phyloP scores from a whole-genome alignment of 257 asterid genomes.

The Ajuga chamaepitys region DNA sequence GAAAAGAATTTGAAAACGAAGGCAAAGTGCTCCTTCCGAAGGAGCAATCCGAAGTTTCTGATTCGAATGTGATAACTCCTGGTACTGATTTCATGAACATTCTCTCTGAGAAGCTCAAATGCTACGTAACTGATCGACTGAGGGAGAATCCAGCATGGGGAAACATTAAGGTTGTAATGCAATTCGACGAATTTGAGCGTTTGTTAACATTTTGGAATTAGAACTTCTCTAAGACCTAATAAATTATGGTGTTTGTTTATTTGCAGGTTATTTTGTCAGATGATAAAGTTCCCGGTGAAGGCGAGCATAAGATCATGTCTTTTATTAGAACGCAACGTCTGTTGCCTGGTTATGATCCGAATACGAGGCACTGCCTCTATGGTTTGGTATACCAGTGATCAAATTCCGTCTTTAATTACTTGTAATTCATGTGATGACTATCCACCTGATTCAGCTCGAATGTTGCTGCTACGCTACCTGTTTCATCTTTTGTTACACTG shows the following conservation, averaged over 20 bases:
- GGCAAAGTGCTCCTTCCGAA: conserved; percentile 41
- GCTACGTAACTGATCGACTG: conserved; percentile 28
- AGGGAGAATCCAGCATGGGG: conserved; percentile 38
- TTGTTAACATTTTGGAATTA: too few relatives aligned
- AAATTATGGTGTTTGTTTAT: background rate
- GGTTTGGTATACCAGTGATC: conserved; percentile 37
- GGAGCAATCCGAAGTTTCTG: conserved; percentile 37
- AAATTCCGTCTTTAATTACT: background rate
- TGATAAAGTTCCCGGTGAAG: conserved; percentile 71
- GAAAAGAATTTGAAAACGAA: conserved; percentile 31
- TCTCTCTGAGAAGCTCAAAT: conserved; percentile 29
- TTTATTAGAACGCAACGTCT: conserved; percentile 48
- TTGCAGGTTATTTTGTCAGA: conserved; percentile 63
- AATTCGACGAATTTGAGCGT: too few relatives aligned
- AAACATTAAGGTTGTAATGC: conserved; percentile 46
- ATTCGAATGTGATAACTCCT: conserved; percentile 55
- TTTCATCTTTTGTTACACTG: too few relatives aligned
- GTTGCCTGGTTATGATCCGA: conserved; percentile 45
- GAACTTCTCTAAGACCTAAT: too few relatives aligned
- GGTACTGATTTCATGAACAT: conserved; percentile 54
- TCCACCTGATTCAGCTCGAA: too few relatives aligned
- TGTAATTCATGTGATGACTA: background rate
- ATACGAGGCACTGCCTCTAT: conserved; percentile 55
- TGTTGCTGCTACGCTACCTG: too few relatives aligned
- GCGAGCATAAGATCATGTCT: conserved; percentile 65